These are phyloP conservation scores for Cercospora sp. DNA, from an alignment of 2,329 filamentous ascomycete genomes.

Conservation along the genomic window DNA sequence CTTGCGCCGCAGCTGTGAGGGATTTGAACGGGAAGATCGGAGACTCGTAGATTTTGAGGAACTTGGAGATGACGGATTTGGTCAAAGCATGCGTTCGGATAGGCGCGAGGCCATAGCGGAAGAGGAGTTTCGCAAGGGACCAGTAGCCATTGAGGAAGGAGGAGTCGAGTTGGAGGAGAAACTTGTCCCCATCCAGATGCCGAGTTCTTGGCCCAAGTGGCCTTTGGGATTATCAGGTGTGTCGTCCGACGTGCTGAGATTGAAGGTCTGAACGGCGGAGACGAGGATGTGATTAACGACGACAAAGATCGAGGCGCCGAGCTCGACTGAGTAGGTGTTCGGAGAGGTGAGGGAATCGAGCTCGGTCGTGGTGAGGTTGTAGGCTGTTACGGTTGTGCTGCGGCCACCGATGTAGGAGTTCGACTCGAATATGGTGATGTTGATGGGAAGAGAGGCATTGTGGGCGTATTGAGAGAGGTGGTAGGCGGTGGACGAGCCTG, in stretches of 20 bases:
- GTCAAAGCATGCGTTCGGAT: constrained; percentile 72
- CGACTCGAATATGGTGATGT: constrained; percentile 88
- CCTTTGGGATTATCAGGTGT: constrained; percentile 46
- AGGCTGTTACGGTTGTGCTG: constrained; percentile 79
- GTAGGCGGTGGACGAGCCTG: constrained; percentile 83
- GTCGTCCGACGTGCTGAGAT: constrained; percentile 55
- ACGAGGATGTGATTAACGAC: constrained; percentile 78
- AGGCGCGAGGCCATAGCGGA: constrained; percentile 81
- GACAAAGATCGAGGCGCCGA: constrained; percentile 92
- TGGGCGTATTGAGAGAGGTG: constrained; percentile 72
- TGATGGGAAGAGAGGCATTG: constrained; percentile 60
- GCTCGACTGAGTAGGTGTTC: constrained; percentile 65
- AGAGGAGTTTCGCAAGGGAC: constrained; percentile 75
- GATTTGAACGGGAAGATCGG: constrained; percentile 84
- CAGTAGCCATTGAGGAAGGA: constrained; percentile 67
- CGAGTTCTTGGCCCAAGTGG: constrained; percentile 59
- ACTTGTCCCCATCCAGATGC: constrained; percentile 77
- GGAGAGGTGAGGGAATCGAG: constrained; percentile 55
- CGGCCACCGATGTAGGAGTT: constrained; percentile 78
- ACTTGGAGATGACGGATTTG: constrained; percentile 68
- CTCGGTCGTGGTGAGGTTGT: constrained; percentile 53
- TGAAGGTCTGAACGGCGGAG: constrained; percentile 69
- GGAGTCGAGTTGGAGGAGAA: constrained; percentile 63
- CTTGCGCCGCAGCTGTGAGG: constrained; percentile 66
- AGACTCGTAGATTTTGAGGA: constrained; percentile 75